Evolutionary conservation across 352 stramenopile species (phyloP), one percentile per base, ranked within the genome.

Genomic region (Pythium rishiriense): DNA sequence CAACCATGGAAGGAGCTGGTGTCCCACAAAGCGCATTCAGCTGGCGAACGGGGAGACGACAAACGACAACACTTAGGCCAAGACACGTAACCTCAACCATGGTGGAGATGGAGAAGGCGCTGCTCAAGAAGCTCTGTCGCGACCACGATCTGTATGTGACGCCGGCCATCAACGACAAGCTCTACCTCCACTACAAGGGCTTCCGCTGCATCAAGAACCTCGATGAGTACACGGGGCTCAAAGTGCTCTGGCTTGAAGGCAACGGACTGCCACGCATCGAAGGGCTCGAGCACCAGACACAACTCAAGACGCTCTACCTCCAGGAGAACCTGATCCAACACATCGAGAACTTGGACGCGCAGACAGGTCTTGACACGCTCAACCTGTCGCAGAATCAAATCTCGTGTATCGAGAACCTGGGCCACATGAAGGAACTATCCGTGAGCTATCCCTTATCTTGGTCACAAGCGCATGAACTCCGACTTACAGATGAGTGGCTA

Each of bases 101-200:
- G 69, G 76, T 95, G 74, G 89, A 97, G 49, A 97, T 98, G 81
- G 94, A 95, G 62, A 94, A 93, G 71, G 56, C 70, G 64, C 61
- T 83, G 43, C 81, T 98, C 35, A 91, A 88, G 69, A 96, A 96
- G 67, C 73, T 97, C 52, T 98, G 91, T 63, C 83, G 87, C 14
- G 91, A 98, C 47, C 82, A 93, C 55, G 88, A 98, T 58, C 74
- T 96, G 47, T 98, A 98, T 69, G 74, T 87, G 49, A 98, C 93
- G 41, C 87, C 96, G 25, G 59, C 74, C 64, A 87, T 98, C 67
- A 98, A 98, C 73, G 93, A 99, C 73, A 97, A 97, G 60, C 79
- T 99, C 35, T 98, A 98, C 65, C 74, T 98, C 28, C 95, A 99
- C 73, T 98, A 98, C 79, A 97, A 98, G 67, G 96, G 96, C 35